Evolutionary conservation across 129 eudicot species (phyloP), one percentile per base, ranked within the genome.

Genomic region (Flaveria sonorensis): DNA sequence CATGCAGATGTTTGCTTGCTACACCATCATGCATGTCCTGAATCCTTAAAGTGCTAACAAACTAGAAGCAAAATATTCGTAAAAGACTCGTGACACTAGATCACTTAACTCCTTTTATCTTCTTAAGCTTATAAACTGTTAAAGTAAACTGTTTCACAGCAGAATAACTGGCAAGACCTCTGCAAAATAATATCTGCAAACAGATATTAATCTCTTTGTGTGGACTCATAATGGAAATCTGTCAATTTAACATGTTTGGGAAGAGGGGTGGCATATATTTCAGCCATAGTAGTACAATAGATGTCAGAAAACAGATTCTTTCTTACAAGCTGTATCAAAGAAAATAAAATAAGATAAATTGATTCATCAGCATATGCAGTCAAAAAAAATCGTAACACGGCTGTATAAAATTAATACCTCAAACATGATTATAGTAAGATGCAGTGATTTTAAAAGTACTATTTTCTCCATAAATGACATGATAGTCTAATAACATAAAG

Each of bases 401-500:
- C 68, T 42, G 14, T 14, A 15, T 64, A 57, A 7, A 57, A 57
- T 14, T 5, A 32, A 64, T 16, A 32, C 70, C 70, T 64, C 23
- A 11, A 71, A 51, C 46, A 30, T 16, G 26, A 71, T 28, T 71
- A 51, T 40, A 70, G 43, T 28, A 14, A 26, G 0, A 20, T 63
- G 26, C 24, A 66, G 51, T 66, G 28, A 66, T 66, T 66, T 66
- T 18, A 9, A 40, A 40, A n/a, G n/a, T n/a, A 51, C 30, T 52
- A 30, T 46, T 71, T 53, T 52, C 50, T 52, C 66, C 36, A n/a
- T 16, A 28, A 53, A 18, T 53, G 65, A 36, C 65, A 53, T 72
- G 64, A n/a, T 52, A 71, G 76, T 13, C 62, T 1, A 20, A 1
- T 61, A 28, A 45, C 28, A 61, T 64, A 36, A 64, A 16, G 42